Base-by-base conservation (phyloP, 495 filamentous ascomycete species). In the Chaetomium cochliodes region DNA sequence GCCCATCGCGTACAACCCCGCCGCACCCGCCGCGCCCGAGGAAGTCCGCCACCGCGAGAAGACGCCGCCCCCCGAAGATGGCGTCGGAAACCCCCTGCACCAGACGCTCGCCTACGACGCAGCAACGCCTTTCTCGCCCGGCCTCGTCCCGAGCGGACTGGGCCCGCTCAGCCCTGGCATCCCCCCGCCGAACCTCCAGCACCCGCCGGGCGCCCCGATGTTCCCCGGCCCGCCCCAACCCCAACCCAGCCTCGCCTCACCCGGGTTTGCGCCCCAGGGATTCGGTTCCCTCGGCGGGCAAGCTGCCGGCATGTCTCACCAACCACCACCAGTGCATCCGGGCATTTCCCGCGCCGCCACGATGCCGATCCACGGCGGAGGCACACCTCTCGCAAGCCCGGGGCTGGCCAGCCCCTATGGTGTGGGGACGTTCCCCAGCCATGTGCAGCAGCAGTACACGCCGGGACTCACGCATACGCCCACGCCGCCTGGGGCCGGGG, bases 1-100 rank as follows among this genome's bases (percentile, higher is more conserved):
- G 58, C 80, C 82, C n/a, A 90, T 94, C 59, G 85, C 91, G 2
- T 97, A 97, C 69, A 97, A 97, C 74, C 92, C 92, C 0, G 92
- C 92, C 0, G 92, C 92, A 1, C 92, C 92, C 13, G 80, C 92
- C 3, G 91, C 91, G 2, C 90, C 92, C 4, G 92, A 97, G 71
- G 86, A 86, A 16, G 89, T 96, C 68, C 82, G 86, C 59, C 85
- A 92, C 68, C 86, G 92, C 54, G 92, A 97, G 77, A 94, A 96
- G 80, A 96, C 92, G 0, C 92, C 92, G 11, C 92, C 92, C 8
- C 82, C 84, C 16, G 90, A 93, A 69, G 90, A 87, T 37, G 86
- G 79, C 49, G 77, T 78, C 37, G 86, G 88, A 13, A 92, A 91
- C 42, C 91, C 90, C 3, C 79, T 96, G 12, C 82, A 83, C 54